phyloP scores from a whole-genome alignment of 1,139 yeast species.

The Meyerozyma guilliermondii region DNA sequence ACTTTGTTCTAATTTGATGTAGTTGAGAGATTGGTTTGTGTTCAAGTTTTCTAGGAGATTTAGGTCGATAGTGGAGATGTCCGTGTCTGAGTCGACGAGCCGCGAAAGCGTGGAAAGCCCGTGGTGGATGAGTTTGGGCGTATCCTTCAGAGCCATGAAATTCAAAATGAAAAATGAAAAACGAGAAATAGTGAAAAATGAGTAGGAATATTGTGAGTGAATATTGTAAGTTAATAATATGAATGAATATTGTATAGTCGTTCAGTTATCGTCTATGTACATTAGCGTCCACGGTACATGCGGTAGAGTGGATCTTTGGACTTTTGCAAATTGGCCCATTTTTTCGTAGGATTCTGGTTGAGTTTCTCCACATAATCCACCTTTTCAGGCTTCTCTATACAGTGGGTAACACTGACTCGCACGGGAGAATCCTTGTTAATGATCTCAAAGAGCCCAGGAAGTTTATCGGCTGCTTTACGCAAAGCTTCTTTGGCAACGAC shows the following conservation, averaged over 20 bases:
- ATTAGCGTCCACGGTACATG: slow-evolving; percentile 52
- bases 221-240: too few species aligned
- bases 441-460: slow-evolving; percentile 91
- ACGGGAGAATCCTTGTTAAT: slow-evolving; percentile 62
- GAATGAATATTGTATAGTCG: too few species aligned
- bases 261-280: slow-evolving; percentile 4
- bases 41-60: slow-evolving; percentile 51
- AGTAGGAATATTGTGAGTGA: too few species aligned
- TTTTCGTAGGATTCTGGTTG: slow-evolving; percentile 61
- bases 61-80: slow-evolving; percentile 46
- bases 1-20: slow-evolving; percentile 49
- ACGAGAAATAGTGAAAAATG: too few species aligned
- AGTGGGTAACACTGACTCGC: slow-evolving; percentile 62
- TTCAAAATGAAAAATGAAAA: background rate
- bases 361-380: slow-evolving; percentile 53
- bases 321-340: slow-evolving; percentile 44
- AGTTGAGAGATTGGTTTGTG: slow-evolving; percentile 53
- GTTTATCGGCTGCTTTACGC: slow-evolving; percentile 84
- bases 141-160: slow-evolving; percentile 26
- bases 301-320: slow-evolving; percentile 48
- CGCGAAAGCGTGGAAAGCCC: slow-evolving; percentile 19
- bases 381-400: slow-evolving; percentile 39
- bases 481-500: slow-evolving; percentile 88
- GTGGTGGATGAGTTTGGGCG: slow-evolving; percentile 24
- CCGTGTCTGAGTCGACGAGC: slow-evolving; percentile 49